Evolutionary conservation across 768 basidiomycete genomes (phyloP).

Genomic region (Hortiboletus campestris): DNA sequence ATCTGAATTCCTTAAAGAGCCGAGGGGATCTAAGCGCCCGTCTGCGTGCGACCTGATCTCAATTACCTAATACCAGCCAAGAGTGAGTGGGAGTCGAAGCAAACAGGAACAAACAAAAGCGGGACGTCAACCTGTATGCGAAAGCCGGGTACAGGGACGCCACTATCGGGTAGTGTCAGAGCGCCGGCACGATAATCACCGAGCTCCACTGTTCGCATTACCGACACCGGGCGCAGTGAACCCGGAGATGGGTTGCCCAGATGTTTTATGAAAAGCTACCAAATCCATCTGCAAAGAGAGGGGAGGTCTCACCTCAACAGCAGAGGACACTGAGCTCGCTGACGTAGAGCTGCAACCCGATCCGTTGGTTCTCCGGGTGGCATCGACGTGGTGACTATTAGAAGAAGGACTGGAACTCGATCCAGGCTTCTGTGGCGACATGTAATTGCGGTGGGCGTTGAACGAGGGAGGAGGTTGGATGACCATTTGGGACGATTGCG

Average conservation of each 20-base stretch:
- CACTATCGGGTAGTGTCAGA: background rate
- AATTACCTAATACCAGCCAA: constrained; percentile 28
- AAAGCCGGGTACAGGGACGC: background rate
- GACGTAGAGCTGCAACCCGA: constrained; percentile 25
- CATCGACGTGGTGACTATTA: constrained; percentile 26
- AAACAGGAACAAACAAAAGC: constrained; percentile 14
- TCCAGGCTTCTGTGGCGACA: constrained; percentile 22
- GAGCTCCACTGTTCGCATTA: constrained; percentile 13
- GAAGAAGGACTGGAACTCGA: constrained; percentile 27
- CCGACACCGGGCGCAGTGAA: constrained; percentile 10
- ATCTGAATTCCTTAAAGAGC: constrained; percentile 8
- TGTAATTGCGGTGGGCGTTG: constrained; percentile 5
- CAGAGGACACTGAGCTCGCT: constrained; percentile 20
- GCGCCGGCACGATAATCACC: constrained; percentile 23
- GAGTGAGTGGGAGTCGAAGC: constrained; percentile 4
- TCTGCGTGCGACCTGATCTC: constrained; percentile 9
- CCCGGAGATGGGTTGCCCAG: constrained; percentile 12
- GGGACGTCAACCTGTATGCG: constrained; percentile 3
- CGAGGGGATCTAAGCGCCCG: constrained; percentile 19
- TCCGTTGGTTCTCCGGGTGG: constrained; percentile 23
- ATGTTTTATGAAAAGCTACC: constrained; percentile 13
- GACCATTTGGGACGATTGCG: constrained; percentile 9
- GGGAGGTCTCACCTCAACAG: constrained; percentile 21
- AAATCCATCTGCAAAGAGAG: constrained; percentile 7
- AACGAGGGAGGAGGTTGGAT: constrained; percentile 7